Conservation (phyloP, 352 stramenopile genomes). For the Saprolegnia diclina region DNA sequence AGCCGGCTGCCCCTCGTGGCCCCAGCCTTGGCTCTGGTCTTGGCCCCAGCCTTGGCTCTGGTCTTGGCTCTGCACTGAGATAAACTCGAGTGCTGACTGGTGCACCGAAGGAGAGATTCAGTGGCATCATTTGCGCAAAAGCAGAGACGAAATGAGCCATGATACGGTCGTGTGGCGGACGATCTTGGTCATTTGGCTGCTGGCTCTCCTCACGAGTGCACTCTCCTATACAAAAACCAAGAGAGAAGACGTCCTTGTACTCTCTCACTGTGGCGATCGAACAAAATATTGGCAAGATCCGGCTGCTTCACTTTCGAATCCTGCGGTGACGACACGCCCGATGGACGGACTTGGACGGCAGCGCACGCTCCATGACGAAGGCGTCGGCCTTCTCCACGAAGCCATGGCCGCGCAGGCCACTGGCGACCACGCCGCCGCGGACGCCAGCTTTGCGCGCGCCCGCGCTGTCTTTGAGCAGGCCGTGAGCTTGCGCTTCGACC, state of each 20-base stretch:
- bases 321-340: neutral
- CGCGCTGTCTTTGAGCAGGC: slow-evolving; percentile 38
- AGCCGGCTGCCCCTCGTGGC: too few relatives aligned
- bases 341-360: neutral
- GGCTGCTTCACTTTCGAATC: slow-evolving; percentile 8
- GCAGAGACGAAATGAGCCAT: too few relatives aligned
- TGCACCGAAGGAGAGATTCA: too few relatives aligned
- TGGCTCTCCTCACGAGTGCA: neutral
- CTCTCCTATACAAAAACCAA: neutral
- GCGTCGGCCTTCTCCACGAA: slow-evolving; percentile 35
- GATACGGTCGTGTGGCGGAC: neutral
- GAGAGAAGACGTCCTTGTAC: neutral
- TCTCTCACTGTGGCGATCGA: neutral
- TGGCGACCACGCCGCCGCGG: slow-evolving; percentile 28
- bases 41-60: too few relatives aligned
- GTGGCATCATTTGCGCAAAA: too few relatives aligned
- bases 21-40: too few relatives aligned
- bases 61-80: too few relatives aligned
- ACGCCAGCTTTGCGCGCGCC: slow-evolving; percentile 30
- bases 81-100: too few relatives aligned
- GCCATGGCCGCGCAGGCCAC: slow-evolving; percentile 33
- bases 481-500: slow-evolving; percentile 32
- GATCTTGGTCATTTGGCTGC: neutral
- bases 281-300: slow-evolving; percentile 7
- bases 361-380: slow-evolving; percentile 32